A percentile compares a stretch with the other conserved stretches of the same genome.
Conservation (phyloP, 108 stramenopile species). For the Fistulifera pelliculosa region DNA sequence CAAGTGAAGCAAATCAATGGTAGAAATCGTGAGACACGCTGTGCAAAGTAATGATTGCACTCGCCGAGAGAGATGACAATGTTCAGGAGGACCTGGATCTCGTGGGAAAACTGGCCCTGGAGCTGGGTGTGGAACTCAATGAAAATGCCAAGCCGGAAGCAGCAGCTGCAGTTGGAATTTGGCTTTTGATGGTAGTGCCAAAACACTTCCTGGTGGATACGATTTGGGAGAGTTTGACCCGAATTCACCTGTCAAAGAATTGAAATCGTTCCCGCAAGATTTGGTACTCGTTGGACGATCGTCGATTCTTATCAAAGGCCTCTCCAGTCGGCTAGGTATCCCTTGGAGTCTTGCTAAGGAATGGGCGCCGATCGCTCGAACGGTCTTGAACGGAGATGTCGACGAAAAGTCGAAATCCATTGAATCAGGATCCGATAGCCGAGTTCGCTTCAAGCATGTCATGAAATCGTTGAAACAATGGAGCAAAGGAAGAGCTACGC, state of each 20-base stretch:
- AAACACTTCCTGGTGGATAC: conserved; percentile 85
- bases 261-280: conserved; percentile 90
- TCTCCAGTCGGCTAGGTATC: conserved; percentile 73
- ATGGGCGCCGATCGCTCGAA: conserved; percentile 74
- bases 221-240: conserved; percentile 77
- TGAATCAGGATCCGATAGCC: conserved; percentile 8
- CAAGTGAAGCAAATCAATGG: conserved; percentile 88
- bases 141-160: conserved; percentile 66
- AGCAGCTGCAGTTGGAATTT: conserved; percentile 84
- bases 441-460: conserved; percentile 60
- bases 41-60: conserved; percentile 84
- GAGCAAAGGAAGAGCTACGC: conserved; percentile 49
- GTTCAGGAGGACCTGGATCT: conserved; percentile 56
- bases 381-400: conserved; percentile 22
- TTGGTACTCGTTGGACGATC: conserved; percentile 88
- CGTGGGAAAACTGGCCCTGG: conserved; percentile 69
- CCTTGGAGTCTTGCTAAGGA: conserved; percentile 79
- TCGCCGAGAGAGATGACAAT: conserved; percentile 68
- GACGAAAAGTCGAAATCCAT: background rate
- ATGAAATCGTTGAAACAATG: conserved; percentile 39
- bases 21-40: conserved; percentile 69
- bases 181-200: conserved; percentile 83
- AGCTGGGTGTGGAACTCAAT: conserved; percentile 79
- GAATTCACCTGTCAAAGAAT: conserved; percentile 84
- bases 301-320: conserved; percentile 88